Conservation (phyloP, 345 rosid species). For the Carallia pectinifolia region DNA sequence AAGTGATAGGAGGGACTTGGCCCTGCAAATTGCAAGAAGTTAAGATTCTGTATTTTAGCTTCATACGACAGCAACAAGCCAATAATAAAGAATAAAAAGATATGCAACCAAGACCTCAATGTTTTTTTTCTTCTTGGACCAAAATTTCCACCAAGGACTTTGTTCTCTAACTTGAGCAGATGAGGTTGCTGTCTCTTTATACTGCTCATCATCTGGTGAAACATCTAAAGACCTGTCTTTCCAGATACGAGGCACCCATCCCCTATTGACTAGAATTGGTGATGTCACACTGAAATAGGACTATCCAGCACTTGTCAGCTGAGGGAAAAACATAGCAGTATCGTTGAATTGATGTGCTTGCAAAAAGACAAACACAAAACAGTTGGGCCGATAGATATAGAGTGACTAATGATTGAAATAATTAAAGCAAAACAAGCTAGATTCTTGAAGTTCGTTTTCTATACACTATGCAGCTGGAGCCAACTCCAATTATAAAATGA, state of each 20-base stretch:
- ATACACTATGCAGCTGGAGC: neutral
- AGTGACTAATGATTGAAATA: neutral
- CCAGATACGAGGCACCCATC: conserved; percentile 99
- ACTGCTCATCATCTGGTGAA: conserved; percentile 33
- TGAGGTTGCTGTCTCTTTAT: conserved; percentile 21
- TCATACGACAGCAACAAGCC: conserved; percentile 3
- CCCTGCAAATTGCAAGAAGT: conserved; percentile 40
- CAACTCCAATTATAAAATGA: neutral
- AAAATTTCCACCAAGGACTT: conserved; percentile 63
- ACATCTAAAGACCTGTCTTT: conserved; percentile 55
- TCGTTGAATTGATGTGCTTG: neutral
- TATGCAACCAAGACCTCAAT: conserved; percentile 45
- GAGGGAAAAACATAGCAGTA: conserved; percentile 12
- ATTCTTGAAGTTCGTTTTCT: neutral
- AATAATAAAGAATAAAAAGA: conserved; percentile 16
- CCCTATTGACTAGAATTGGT: conserved; percentile 87
- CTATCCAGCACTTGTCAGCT: conserved; percentile 11
- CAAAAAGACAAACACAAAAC: neutral
- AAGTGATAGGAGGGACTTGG: conserved; percentile 31
- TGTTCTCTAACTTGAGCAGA: conserved; percentile 36
- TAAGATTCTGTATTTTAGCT: conserved; percentile 12
- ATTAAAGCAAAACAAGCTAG: neutral
- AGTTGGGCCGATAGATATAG: neutral
- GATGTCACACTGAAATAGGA: conserved; percentile 57
- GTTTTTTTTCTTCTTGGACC: conserved; percentile 55